A percentile compares a stretch with the other conserved stretches of the same genome.
phyloP scores from a whole-genome alignment of 2,329 filamentous ascomycete genomes.

The Diplodia corticola region DNA sequence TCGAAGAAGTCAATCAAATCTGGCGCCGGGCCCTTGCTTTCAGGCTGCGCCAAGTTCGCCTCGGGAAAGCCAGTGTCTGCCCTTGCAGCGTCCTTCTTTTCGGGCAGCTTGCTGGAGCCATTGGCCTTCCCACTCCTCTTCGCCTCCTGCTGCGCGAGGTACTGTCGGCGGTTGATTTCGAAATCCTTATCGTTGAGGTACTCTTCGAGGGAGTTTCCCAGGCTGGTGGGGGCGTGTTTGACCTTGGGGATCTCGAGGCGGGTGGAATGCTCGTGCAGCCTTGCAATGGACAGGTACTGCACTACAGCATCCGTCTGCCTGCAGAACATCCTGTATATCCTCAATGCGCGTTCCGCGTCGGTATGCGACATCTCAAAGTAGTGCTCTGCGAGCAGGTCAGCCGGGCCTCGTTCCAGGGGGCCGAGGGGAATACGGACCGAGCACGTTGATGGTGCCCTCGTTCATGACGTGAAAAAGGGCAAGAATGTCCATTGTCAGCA shows the following conservation, averaged over 20 bases:
- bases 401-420: background rate
- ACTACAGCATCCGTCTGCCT: conserved; percentile 92
- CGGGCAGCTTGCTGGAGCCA: conserved; percentile 41
- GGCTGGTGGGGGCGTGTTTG: conserved; percentile 92
- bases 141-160: conserved; percentile 81
- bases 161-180: conserved; percentile 88
- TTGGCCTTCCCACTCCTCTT: conserved; percentile 54
- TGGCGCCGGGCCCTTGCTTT: conserved; percentile 63
- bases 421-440: conserved; percentile 61
- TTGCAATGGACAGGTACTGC: conserved; percentile 80
- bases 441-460: conserved; percentile 93
- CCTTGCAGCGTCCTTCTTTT: conserved; percentile 31
- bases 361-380: conserved; percentile 98
- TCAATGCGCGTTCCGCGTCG: conserved; percentile 87
- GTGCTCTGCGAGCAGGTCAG: conserved; percentile 63
- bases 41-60: conserved; percentile 41
- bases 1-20: conserved; percentile 91
- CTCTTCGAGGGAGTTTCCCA: conserved; percentile 87
- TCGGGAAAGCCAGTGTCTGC: conserved; percentile 12
- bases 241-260: conserved; percentile 93
- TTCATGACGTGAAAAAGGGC: conserved; percentile 94
- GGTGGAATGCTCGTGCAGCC: conserved; percentile 89
- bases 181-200: conserved; percentile 95
- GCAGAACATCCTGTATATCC: conserved; percentile 89
- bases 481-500: conserved; percentile 86